Conservation (phyloP, 441 rosid species). For the Capsella rubella region DNA sequence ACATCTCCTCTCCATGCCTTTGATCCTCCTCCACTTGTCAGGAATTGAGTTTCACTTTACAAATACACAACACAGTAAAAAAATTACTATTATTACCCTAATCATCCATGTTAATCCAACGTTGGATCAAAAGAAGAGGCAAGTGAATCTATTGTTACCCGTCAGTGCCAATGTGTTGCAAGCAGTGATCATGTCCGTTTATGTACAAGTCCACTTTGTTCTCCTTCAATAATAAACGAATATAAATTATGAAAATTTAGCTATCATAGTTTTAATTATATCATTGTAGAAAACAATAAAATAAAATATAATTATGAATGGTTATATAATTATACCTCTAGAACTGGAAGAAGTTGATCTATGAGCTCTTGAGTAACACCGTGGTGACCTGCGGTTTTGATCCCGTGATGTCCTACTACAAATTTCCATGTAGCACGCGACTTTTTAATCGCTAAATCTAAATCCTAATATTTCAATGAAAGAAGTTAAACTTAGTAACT, state of each 20-base stretch:
- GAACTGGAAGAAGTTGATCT: conserved; percentile 67
- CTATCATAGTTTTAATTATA: not conserved
- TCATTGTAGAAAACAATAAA: not conserved
- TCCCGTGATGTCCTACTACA: conserved; percentile 88
- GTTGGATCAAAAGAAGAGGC: not conserved
- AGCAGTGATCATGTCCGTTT: conserved; percentile 70
- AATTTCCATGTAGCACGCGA: conserved; percentile 80
- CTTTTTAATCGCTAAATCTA: conserved; percentile 54
- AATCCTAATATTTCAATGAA: conserved; percentile 49
- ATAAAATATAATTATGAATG: not conserved
- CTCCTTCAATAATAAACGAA: conserved; percentile 44
- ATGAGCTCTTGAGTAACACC: conserved; percentile 68
- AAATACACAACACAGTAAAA: no score
- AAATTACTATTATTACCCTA: no score
- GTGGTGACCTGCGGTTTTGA: conserved; percentile 74
- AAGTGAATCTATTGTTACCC: conserved; percentile 42
- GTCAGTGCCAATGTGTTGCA: conserved; percentile 55
- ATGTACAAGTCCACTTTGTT: conserved; percentile 59
- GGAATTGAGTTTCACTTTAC: conserved; percentile 47
- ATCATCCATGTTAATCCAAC: no score
- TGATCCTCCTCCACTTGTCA: conserved; percentile 83
- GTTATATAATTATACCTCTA: conserved; percentile 52
- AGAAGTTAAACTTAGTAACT: not conserved
- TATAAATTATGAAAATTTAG: not conserved
- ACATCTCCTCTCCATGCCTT: conserved; percentile 77